Evolutionary conservation across 768 basidiomycete species (phyloP), one percentile per base, ranked within the genome.

Genomic region (Lanmaoa rubissima): DNA sequence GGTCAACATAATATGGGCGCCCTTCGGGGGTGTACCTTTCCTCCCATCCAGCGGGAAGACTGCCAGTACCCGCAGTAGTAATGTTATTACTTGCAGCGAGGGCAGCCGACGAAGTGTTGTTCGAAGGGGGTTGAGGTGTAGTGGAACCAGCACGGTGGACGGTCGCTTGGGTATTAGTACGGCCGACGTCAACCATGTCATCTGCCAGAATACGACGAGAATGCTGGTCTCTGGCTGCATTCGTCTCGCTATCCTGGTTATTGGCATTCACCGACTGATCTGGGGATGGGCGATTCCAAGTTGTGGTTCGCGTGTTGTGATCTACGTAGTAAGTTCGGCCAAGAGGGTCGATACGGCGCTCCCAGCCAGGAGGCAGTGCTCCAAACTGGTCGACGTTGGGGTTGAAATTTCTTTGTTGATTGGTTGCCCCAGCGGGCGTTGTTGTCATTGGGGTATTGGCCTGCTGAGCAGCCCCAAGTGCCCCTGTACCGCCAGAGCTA

Each of bases 11-110:
- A 75, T 99, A 99, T 2, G 97, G 94, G 40, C 97, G 85, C 19
- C 97, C 97, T 75, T 99, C 97, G 0, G 95, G 94, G 3, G 97
- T 99, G 75, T 95, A 96, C 38, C 97, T 85, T 75, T 98, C 97
- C 70, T 99, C 97, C 97, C 97, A 99, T 2, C 97, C 97, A 57
- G 95, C 90, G 2, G 97, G 97, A 19, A 99, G 79, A 53, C 86
- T 87, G 2, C 97, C 95, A 1, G 84, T 78, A 4, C 94, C 96
- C 38, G 88, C 74, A n/a, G 84, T 84, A 10, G 90, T 88, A 16
- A 73, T 26, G 57, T 78, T 75, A 32, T 71, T 77, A 28, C 70
- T 74, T 28, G 76, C 82, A 26, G 83, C 84, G 4, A 87, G 78
- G 17, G 84, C 78, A 28, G 77, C 66, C 4, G 74, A 69, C 2